Evolutionary conservation across 352 stramenopile species (phyloP), one percentile per base, ranked within the genome.

Genomic region (Globisporangium nunn): DNA sequence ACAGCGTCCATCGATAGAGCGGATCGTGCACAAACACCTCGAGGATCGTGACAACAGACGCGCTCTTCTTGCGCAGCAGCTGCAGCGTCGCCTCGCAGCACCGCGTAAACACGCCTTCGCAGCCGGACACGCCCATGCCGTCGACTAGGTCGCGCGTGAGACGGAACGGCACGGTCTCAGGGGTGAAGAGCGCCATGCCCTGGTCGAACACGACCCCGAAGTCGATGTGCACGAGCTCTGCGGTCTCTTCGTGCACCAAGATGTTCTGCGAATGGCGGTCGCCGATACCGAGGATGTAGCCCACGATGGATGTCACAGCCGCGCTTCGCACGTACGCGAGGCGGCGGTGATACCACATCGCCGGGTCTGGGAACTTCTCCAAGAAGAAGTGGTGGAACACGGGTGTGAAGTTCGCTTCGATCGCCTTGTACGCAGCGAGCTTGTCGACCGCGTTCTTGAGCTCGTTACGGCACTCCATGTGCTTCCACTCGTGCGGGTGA

Each of bases 201-300:
- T 99, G 96, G 62, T 99, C 98, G 79, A 99, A 99, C 11, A 99
- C 95, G 46, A 99, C 96, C 10, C 98, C 98, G 80, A 99, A 99
- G 73, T 99, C 98, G 66, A 99, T 99, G 67, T 99, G 98, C 41
- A 99, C 93, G 33, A 99, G 75, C 72, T 99, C 96, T 11, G 89
- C 97, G 2, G 95, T 99, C 40, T 88, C 89, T 48, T 98, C 81
- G 59, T 99, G 92, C 54, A 99, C 91, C 44, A 99, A 71, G 66
- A 99, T 99, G 67, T 99, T 99, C 52, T 96, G 88, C 29, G 87
- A 89, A 59, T 99, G 98, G 5, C 98, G 89, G 75, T 99, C 98
- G 28, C 98, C 98, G 62, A 99, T 99, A 8, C 97, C 96, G 28
- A 96, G 46, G 59, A 96, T 91, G 63, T 96, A 93, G 5, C 97